Conservation (phyloP, 2,329 filamentous ascomycete genomes). For the Verticillium isaacii region DNA sequence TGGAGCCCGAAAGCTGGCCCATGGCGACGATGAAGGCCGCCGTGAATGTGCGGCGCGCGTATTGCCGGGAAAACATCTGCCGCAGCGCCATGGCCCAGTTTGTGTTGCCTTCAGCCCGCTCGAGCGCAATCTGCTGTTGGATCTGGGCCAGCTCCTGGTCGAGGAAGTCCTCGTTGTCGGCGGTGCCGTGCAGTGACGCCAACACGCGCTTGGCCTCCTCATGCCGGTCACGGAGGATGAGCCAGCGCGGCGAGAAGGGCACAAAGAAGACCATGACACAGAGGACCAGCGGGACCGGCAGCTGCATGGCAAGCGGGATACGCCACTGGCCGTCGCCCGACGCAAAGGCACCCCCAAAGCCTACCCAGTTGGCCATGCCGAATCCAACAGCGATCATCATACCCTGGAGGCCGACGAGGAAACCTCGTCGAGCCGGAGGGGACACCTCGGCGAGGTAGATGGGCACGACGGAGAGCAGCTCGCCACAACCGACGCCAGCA, state of each 20-base stretch:
- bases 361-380: conserved; percentile 25
- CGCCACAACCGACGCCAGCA: conserved; percentile 14
- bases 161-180: conserved; percentile 15
- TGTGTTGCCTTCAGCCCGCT: conserved; percentile 14
- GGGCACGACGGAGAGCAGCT: conserved; percentile 16
- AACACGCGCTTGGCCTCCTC: conserved; percentile 14
- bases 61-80: conserved; percentile 18
- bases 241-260: conserved; percentile 20
- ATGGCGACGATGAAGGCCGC: conserved; percentile 27
- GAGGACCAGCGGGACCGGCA: conserved; percentile 16
- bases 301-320: conserved; percentile 18
- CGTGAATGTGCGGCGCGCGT: conserved; percentile 24
- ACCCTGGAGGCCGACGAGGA: conserved; percentile 18
- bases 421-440: conserved; percentile 16
- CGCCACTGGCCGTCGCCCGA: conserved; percentile 22
- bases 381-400: conserved; percentile 21
- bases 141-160: conserved; percentile 21
- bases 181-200: conserved; percentile 14
- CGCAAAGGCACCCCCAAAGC: conserved; percentile 27
- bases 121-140: conserved; percentile 22
- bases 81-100: conserved; percentile 11
- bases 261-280: conserved; percentile 14
- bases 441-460: conserved; percentile 22
- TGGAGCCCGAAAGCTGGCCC: conserved; percentile 26
- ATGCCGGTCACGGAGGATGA: conserved; percentile 7